Evolutionary conservation across 148 eudicot genomes (phyloP).

Genomic region (Hydrangea macrophylla): DNA sequence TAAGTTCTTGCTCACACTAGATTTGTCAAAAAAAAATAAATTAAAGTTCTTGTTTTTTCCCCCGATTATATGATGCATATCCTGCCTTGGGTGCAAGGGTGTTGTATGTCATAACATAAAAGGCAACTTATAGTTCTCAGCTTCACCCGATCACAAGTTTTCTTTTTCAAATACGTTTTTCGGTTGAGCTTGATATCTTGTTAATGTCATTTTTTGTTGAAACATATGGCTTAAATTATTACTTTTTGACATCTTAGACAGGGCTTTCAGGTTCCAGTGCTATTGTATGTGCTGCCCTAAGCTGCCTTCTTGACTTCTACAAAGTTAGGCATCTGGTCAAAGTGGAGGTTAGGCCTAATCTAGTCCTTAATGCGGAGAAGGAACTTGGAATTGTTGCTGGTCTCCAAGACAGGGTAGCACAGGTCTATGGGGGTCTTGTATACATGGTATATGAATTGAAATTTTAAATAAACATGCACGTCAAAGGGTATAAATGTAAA

Average conservation of each 20-base stretch:
- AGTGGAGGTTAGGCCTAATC: conserved; percentile 79
- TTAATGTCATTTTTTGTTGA: too few species aligned
- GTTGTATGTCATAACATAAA: too few species aligned
- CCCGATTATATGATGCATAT: too few species aligned
- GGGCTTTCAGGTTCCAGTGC: conserved; percentile 98
- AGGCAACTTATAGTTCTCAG: too few species aligned
- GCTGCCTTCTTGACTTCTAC: conserved; percentile 90
- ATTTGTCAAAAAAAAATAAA: too few species aligned
- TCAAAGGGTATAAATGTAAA: not conserved
- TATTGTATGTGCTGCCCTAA: conserved; percentile 92
- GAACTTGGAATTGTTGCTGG: conserved; percentile 98
- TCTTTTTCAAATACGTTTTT: too few species aligned
- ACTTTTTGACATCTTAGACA: conserved; percentile 44
- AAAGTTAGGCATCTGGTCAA: conserved; percentile 67
- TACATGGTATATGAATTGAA: conserved; percentile 60
- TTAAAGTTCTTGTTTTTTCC: too few species aligned
- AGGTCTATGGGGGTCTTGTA: conserved; percentile 92
- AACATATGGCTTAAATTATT: conserved; percentile 3
- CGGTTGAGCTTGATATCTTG: too few species aligned
- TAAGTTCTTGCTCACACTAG: too few species aligned
- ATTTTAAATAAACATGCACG: not conserved
- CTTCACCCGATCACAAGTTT: too few species aligned
- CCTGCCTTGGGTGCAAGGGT: too few species aligned
- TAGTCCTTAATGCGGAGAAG: conserved; percentile 84
- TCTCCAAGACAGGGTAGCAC: conserved; percentile 91